Conservation (phyloP, 345 rosid species). For the Cochlearia excelsa region DNA sequence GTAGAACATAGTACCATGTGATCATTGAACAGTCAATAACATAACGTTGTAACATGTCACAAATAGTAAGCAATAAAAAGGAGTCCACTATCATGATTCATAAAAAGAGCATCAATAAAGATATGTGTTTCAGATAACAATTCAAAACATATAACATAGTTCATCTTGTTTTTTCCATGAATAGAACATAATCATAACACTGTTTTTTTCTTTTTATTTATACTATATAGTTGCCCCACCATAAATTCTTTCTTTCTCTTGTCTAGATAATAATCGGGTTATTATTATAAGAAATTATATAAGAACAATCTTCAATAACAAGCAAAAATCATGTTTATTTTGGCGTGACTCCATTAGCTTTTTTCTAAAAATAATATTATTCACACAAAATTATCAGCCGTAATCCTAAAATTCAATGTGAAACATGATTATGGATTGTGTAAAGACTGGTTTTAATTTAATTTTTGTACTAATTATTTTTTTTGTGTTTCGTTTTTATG, state of each 20-base stretch:
- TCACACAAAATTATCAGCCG: constrained; percentile 22
- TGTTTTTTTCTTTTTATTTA: constrained; percentile 20
- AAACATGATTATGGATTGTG: constrained; percentile 2
- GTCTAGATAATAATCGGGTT: constrained; percentile 23
- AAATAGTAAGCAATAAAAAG: constrained; percentile 29
- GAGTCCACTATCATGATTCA: constrained; percentile 33
- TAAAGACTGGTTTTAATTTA: constrained; percentile 8
- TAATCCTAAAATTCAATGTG: constrained; percentile 13
- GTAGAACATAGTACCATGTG: constrained; percentile 16
- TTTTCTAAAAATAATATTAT: constrained; percentile 12
- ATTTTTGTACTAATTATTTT: constrained; percentile 5
- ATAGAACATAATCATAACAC: constrained; percentile 40
- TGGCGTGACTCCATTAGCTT: constrained; percentile 33
- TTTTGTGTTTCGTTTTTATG: constrained; percentile 11
- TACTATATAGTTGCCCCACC: constrained; percentile 32
- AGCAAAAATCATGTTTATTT: constrained; percentile 34
- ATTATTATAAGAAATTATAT: constrained; percentile 24
- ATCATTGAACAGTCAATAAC: constrained; percentile 19
- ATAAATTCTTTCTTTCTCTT: neutral
- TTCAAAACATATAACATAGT: constrained; percentile 32
- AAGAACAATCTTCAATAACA: constrained; percentile 37
- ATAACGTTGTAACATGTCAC: constrained; percentile 18
- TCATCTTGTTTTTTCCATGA: constrained; percentile 37
- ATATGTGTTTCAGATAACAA: constrained; percentile 29
- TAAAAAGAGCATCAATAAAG: constrained; percentile 34